phyloP scores from a whole-genome alignment of 2,329 filamentous ascomycete species.

The Neofusicoccum umdonicola region DNA sequence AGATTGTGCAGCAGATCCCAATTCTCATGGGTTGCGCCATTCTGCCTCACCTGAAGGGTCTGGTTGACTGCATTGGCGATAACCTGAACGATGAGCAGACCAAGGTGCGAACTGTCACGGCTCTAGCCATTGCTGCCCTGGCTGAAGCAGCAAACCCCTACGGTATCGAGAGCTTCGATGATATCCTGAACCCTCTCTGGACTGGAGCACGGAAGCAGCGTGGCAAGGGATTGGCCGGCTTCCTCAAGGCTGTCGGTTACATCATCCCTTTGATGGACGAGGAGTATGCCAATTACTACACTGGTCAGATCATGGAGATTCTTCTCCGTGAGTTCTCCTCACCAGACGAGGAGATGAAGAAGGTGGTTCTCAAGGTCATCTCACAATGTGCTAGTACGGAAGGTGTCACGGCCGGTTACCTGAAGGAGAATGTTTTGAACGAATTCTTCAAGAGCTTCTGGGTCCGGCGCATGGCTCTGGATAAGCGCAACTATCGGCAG shows the following conservation, averaged over 20 bases:
- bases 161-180: constrained; percentile 98
- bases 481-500: constrained; percentile 96
- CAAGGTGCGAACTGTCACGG: constrained; percentile 95
- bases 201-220: constrained; percentile 93
- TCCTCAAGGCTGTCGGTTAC: constrained; percentile 95
- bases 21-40: constrained; percentile 98
- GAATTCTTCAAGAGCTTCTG: constrained; percentile 99
- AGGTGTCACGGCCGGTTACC: constrained; percentile 89
- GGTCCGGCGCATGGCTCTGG: constrained; percentile 93
- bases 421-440: constrained; percentile 90
- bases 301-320: constrained; percentile 98
- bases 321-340: constrained; percentile 92
- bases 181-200: constrained; percentile 96
- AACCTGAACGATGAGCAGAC: constrained; percentile 97
- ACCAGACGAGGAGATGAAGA: constrained; percentile 99
- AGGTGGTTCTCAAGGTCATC: constrained; percentile 95
- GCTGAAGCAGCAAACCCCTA: constrained; percentile 97
- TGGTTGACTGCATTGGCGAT: constrained; percentile 94
- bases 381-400: constrained; percentile 93
- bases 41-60: constrained; percentile 87
- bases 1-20: constrained; percentile 98
- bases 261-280: constrained; percentile 99
- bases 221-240: constrained; percentile 92
- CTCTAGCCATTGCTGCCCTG: constrained; percentile 87
- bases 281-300: constrained; percentile 99